These are phyloP conservation scores for Vitellaria paradoxa DNA, from an alignment of 179 eudicot genomes.

Conservation along the genomic window DNA sequence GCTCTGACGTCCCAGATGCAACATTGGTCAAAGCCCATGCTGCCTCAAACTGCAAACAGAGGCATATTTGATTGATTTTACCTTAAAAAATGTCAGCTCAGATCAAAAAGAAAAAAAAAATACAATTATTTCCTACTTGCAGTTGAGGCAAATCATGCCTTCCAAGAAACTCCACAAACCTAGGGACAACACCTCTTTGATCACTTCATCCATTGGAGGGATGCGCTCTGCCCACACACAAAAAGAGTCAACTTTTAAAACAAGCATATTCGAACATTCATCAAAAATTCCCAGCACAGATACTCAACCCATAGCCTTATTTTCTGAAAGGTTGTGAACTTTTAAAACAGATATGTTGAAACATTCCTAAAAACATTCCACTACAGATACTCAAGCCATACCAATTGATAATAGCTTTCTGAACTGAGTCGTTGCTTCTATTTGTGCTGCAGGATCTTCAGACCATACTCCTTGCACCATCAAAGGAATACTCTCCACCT, in stretches of 20 bases:
- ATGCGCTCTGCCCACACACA: conserved; percentile 48
- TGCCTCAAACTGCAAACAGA: conserved; percentile 55
- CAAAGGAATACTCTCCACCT: conserved; percentile 78
- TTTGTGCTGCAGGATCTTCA: conserved; percentile 68
- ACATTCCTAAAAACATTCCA: neutral
- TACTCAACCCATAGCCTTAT: too few species aligned
- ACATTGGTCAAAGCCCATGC: conserved; percentile 78
- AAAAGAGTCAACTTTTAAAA: conserved; percentile 8
- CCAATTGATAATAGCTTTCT: conserved; percentile 78
- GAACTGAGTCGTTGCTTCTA: conserved; percentile 80
- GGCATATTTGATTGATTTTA: neutral
- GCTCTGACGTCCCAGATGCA: conserved; percentile 86
- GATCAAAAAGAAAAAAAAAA: neutral
- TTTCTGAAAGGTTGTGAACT: neutral
- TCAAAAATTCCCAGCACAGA: neutral
- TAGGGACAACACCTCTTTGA: conserved; percentile 73
- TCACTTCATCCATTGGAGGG: conserved; percentile 87
- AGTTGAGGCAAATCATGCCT: conserved; percentile 82
- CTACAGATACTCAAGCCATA: conserved; percentile 18
- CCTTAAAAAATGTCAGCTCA: too few species aligned
- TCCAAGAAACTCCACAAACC: conserved; percentile 75
- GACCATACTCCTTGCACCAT: conserved; percentile 87
- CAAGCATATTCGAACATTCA: neutral
- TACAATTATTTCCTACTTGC: conserved; percentile 42
- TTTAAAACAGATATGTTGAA: neutral